These are phyloP conservation scores for Penicillium riverlandense DNA, from an alignment of 495 filamentous ascomycete genomes.

Conservation along the genomic window DNA sequence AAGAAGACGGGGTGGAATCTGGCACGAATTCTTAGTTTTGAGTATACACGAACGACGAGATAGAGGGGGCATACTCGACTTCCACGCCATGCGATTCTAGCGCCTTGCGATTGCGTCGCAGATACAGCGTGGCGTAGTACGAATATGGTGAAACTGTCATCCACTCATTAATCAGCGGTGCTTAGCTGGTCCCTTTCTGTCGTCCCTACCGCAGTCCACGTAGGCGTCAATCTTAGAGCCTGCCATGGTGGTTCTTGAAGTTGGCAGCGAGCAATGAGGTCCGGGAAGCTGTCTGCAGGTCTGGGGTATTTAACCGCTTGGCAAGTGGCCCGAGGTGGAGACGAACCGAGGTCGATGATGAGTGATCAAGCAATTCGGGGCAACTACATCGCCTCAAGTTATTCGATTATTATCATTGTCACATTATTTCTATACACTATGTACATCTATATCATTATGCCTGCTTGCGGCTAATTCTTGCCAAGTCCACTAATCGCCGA, in stretches of 20 bases:
- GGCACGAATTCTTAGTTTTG: background rate
- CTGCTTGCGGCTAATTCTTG: background rate
- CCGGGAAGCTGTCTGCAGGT: background rate
- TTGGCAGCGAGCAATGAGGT: too few relatives aligned
- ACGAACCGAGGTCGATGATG: constrained; percentile 22
- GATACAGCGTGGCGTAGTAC: constrained; percentile 53
- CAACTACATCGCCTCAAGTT: too few relatives aligned
- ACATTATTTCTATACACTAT: too few relatives aligned
- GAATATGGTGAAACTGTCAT: constrained; percentile 62
- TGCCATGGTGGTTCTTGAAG: constrained; percentile 6
- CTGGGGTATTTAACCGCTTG: constrained; percentile 3
- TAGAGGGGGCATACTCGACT: constrained; percentile 46
- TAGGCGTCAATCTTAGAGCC: constrained; percentile 20
- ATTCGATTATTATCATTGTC: too few relatives aligned
- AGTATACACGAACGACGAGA: background rate
- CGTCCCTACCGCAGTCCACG: constrained; percentile 18
- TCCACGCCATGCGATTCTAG: constrained; percentile 51
- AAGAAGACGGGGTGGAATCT: constrained; percentile 66
- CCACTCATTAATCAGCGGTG: background rate
- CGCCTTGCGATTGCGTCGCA: constrained; percentile 44
- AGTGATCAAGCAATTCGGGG: constrained; percentile 12
- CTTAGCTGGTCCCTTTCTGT: background rate
- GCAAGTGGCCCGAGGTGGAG: constrained; percentile 13
- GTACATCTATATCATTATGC: background rate
- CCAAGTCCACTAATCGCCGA: constrained; percentile 20